Percentiles rank a stretch among this genome's conserved stretches.
Evolutionary conservation across 2,329 filamentous ascomycete species (phyloP).

Genomic region (Davidsoniella australis): DNA sequence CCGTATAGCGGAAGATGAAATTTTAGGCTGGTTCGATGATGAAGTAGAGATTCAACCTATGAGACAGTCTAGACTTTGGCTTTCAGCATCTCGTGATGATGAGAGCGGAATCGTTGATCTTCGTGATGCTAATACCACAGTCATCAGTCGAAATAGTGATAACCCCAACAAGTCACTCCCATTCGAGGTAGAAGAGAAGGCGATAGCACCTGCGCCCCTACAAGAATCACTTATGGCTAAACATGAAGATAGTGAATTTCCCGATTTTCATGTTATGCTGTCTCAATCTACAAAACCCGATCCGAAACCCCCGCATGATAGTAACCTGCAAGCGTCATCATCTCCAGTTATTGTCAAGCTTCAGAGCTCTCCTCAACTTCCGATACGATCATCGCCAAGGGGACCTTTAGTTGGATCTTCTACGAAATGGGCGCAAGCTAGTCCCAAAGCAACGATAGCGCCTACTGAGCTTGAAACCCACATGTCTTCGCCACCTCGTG

Average conservation of each 20-base stretch:
- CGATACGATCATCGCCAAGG: constrained; percentile 6
- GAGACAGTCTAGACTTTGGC: constrained; percentile 41
- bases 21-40: background rate
- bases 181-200: background rate
- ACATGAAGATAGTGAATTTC: constrained; percentile 3
- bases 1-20: constrained; percentile 9
- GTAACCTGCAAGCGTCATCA: background rate
- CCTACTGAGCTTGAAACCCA: too few species aligned
- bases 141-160: background rate
- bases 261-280: constrained; percentile 2
- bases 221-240: background rate
- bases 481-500: background rate
- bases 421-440: background rate
- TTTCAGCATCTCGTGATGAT: constrained; percentile 47
- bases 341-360: background rate
- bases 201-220: background rate
- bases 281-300: background rate
- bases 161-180: background rate
- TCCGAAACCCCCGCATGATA: background rate
- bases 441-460: background rate
- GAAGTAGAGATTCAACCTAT: constrained; percentile 1
- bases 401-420: background rate
- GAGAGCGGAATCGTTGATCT: constrained; percentile 35
- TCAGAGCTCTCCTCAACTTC: constrained; percentile 1
- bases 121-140: constrained; percentile 19